Conservation (phyloP, 129 eudicot genomes). For the Saposhnikovia divaricata region DNA sequence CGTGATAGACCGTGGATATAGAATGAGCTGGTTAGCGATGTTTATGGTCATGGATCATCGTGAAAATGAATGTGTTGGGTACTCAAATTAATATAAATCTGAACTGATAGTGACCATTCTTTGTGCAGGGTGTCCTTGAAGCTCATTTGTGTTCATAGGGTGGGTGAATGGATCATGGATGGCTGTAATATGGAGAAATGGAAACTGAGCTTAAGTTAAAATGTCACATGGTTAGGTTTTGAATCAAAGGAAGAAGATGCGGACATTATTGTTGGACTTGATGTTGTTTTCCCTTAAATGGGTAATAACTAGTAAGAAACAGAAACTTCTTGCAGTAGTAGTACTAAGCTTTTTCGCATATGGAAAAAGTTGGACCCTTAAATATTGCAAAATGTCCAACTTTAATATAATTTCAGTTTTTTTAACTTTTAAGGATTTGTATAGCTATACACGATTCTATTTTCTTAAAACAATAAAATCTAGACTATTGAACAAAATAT, state of each 20-base stretch:
- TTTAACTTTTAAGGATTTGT: too few relatives aligned
- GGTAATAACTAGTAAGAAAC: too few relatives aligned
- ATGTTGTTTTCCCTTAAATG: not conserved
- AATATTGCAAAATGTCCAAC: not conserved
- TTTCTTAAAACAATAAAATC: too few relatives aligned
- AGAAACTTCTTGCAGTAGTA: too few relatives aligned
- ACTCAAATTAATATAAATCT: not conserved
- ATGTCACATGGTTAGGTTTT: constrained; percentile 2
- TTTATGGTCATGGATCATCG: not conserved
- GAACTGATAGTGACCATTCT: not conserved
- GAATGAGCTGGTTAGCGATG: not conserved
- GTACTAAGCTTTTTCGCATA: not conserved
- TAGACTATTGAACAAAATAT: too few relatives aligned
- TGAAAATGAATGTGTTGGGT: not conserved
- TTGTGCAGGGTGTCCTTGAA: not conserved
- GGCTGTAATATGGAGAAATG: not conserved
- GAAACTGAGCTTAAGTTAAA: not conserved
- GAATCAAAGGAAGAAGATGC: not conserved
- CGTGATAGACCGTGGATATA: not conserved
- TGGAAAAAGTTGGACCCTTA: not conserved
- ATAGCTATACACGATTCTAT: too few relatives aligned
- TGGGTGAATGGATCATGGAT: not conserved
- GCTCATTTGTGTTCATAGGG: not conserved
- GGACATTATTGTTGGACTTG: not conserved
- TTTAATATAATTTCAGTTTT: too few relatives aligned